Conservation (phyloP, 129 eudicot species). For the Kitagawia praeruptora region DNA sequence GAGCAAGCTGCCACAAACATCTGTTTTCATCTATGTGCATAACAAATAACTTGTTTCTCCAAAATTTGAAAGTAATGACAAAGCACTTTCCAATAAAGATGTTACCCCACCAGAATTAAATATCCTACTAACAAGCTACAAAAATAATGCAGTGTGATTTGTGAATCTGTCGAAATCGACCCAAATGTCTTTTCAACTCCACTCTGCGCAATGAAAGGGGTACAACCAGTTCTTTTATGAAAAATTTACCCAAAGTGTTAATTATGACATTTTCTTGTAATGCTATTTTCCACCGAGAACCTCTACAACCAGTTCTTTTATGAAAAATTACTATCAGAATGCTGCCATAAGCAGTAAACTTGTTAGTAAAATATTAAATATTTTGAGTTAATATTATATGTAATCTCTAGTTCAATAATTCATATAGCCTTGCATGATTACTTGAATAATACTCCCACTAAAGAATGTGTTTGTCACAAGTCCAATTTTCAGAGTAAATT, state of each 20-base stretch:
- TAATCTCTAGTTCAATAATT: neutral
- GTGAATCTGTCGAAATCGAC: neutral
- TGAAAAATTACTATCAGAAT: neutral
- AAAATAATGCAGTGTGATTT: neutral
- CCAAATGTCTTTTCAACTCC: neutral
- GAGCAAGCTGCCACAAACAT: neutral
- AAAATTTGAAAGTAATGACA: neutral
- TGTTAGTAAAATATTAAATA: neutral
- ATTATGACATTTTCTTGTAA: neutral
- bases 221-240: neutral
- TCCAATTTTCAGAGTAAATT: neutral
- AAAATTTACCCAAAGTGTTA: too few species aligned
- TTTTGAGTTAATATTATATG: neutral
- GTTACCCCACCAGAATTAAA: neutral
- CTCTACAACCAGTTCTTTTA: neutral
- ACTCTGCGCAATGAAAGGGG: neutral
- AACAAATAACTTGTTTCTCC: neutral
- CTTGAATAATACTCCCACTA: neutral
- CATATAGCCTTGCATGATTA: neutral
- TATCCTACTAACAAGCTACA: neutral
- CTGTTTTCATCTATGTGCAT: neutral
- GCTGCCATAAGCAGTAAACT: neutral
- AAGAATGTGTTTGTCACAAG: neutral
- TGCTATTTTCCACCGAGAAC: neutral
- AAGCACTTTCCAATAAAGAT: neutral